Evolutionary conservation across 371 early-diverging fungal species (phyloP), one percentile per base, ranked within the genome.

Genomic region (Mucor saturninus): DNA sequence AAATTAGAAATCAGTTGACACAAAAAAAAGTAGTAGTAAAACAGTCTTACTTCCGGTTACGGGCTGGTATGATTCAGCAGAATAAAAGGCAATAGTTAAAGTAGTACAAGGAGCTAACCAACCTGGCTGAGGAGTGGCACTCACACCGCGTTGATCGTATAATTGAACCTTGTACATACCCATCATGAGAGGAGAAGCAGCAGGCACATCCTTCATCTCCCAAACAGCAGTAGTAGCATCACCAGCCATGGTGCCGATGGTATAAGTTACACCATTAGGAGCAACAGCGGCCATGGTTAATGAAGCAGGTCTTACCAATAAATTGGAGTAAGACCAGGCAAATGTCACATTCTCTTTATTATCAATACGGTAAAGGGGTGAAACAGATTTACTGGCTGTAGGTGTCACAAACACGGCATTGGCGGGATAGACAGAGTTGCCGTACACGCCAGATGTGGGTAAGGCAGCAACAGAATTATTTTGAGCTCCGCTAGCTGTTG

Each of bases 241-340:
- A 28, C 80, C 83, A 50, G 63, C 63, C 59, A 79, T 21, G 5
- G 71, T 61, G 38, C 73, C 39, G 42, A 82, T 76, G 58, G 80
- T 79, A 56, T 79, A 71, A 29, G 83, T 77, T 4, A 67, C 68
- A 1, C 51, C 67, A 26, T 74, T 70, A 5, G 77, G 74, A 38
- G 67, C 77, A 21, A 77, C 75, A 15, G 83, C 83, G 8, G 74
- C 79, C n/a, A 82, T 51, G 3, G 80, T 82, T 29, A 82, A 39
- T n/a, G 67, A 76, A 15, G 56, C 58, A 46, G 83, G 83, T 32
- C 57, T 71, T n/a, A 82, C 83, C 4, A 59, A 42, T 5, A 82
- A 65, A 15, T 76, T 68, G 31, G 75, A 68, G 42, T 68, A 82
- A 11, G 55, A 50, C 83, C 83, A 82, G 10, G 67, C 40, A 59